A percentile compares a stretch with the other conserved stretches of the same genome.
Evolutionary conservation across 2,329 filamentous ascomycete genomes (phyloP).

Genomic region (Colletotrichum musae): DNA sequence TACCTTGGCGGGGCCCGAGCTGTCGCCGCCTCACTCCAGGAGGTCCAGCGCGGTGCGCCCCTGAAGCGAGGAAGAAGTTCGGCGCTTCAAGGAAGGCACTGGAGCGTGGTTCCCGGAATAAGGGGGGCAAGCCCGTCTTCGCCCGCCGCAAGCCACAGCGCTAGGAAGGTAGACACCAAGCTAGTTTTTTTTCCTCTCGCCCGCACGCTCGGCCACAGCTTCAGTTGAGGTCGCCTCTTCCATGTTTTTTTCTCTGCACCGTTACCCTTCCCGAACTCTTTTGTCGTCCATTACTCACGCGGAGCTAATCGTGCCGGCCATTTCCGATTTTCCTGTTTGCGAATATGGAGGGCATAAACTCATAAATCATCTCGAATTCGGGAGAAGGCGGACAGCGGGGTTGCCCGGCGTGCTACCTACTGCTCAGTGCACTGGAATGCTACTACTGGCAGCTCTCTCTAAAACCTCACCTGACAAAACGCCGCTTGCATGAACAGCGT

Average conservation of each 20-base stretch:
- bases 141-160: constrained; percentile 27
- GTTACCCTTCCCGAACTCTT: neutral
- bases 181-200: neutral
- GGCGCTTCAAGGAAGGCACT: constrained; percentile 12
- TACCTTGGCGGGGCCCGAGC: constrained; percentile 37
- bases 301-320: constrained; percentile 34
- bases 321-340: constrained; percentile 24
- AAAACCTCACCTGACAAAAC: constrained; percentile 17
- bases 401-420: neutral
- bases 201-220: neutral
- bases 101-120: constrained; percentile 19
- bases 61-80: neutral
- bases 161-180: neutral
- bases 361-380: constrained; percentile 7
- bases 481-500: constrained; percentile 30
- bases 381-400: neutral
- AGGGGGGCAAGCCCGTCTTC: constrained; percentile 27
- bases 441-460: neutral
- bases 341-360: constrained; percentile 19
- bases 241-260: neutral
- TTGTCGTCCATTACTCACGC: neutral
- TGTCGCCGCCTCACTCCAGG: neutral
- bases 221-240: constrained; percentile 15
- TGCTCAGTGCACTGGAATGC: neutral
- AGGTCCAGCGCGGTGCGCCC: neutral